Evolutionary conservation across 148 eudicot species (phyloP).

Genomic region (Arctostaphylos glauca): DNA sequence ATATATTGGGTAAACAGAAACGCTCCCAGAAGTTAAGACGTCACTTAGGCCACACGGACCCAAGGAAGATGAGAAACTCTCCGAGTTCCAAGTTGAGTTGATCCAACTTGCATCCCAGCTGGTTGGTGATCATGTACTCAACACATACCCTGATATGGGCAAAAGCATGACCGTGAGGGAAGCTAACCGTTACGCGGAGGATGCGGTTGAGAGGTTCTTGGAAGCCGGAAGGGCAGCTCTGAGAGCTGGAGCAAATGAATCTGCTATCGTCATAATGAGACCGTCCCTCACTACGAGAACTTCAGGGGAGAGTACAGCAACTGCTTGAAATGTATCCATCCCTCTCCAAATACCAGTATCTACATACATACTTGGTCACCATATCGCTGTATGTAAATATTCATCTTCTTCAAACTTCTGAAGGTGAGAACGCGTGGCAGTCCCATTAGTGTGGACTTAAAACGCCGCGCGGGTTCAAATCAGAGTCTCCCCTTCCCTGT

Average conservation of each 20-base stretch:
- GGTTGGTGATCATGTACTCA: conserved; percentile 71
- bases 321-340: conserved; percentile 23
- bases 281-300: conserved; percentile 81
- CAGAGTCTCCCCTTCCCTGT: background rate
- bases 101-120: conserved; percentile 90
- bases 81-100: conserved; percentile 79
- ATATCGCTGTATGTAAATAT: background rate
- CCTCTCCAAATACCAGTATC: background rate
- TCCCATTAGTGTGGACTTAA: background rate
- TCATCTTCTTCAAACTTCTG: background rate
- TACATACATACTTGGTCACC: too few species aligned
- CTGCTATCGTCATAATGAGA: conserved; percentile 86
- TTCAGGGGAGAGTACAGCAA: conserved; percentile 30
- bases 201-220: conserved; percentile 66
- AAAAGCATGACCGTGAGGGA: conserved; percentile 62
- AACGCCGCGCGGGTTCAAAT: background rate
- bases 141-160: conserved; percentile 75
- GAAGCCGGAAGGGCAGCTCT: conserved; percentile 91
- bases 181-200: conserved; percentile 70
- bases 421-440: background rate
- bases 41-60: conserved; percentile 73
- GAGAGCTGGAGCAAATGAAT: conserved; percentile 89
- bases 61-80: conserved; percentile 60
- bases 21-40: conserved; percentile 61
- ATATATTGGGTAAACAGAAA: conserved; percentile 38